Evolutionary conservation across 1,284 basidiomycete genomes (phyloP).

Genomic region (Pholiota adiposa): DNA sequence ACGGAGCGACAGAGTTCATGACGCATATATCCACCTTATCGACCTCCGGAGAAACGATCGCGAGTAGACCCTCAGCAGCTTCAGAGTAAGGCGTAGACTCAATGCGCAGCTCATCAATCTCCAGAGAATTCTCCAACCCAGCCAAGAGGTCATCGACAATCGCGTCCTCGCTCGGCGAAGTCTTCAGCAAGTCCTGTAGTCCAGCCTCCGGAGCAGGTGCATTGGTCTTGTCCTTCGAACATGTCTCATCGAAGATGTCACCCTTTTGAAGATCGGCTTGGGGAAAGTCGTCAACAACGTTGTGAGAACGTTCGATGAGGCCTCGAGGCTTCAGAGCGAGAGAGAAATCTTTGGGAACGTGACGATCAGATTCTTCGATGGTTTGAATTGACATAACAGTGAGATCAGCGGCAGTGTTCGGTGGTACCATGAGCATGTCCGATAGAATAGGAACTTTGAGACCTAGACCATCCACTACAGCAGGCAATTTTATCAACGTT

Average conservation of each 20-base stretch:
- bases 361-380: not conserved
- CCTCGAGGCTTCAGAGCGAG: not conserved
- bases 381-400: not conserved
- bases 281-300: conserved; percentile 5
- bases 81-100: not conserved
- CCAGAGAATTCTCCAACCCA: conserved; percentile 9
- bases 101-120: not conserved
- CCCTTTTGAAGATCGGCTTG: conserved; percentile 11
- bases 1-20: not conserved
- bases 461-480: too few species aligned
- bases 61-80: not conserved
- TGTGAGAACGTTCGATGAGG: conserved; percentile 8
- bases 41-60: not conserved
- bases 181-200: conserved; percentile 1
- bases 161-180: conserved; percentile 8
- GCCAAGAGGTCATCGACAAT: conserved; percentile 9
- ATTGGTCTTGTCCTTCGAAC: not conserved
- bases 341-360: not conserved
- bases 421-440: not conserved
- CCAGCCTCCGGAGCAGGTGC: not conserved
- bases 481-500: too few species aligned
- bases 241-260: conserved; percentile 2
- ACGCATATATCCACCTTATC: not conserved
- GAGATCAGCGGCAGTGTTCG: not conserved
- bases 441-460: too few species aligned